These are phyloP conservation scores for Sporothrix protearum DNA, from an alignment of 2,329 filamentous ascomycete genomes.

Conservation along the genomic window DNA sequence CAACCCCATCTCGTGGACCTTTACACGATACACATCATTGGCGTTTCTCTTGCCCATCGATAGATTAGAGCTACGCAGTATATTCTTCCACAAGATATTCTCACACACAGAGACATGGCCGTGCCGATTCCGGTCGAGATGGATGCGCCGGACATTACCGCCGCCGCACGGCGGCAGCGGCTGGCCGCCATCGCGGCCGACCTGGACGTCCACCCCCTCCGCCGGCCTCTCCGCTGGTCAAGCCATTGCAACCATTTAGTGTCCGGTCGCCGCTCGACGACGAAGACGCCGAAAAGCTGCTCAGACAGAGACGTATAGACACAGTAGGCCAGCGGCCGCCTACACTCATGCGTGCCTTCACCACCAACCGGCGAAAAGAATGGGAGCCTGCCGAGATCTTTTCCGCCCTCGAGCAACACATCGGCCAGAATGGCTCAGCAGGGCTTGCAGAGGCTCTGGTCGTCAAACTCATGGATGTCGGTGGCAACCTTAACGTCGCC, in stretches of 20 bases:
- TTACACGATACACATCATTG: not conserved
- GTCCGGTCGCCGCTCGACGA: conserved; percentile 50
- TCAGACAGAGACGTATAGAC: conserved; percentile 44
- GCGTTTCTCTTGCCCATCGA: not conserved
- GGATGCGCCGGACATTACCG: conserved; percentile 24
- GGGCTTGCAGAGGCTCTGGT: conserved; percentile 57
- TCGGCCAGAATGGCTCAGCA: conserved; percentile 48
- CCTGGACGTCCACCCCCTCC: conserved; percentile 46
- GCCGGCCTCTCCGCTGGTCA: conserved; percentile 41
- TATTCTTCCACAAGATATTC: no score
- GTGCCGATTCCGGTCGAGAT: not conserved
- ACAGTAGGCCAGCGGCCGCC: conserved; percentile 26
- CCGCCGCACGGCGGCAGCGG: conserved; percentile 43
- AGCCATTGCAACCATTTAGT: conserved; percentile 39
- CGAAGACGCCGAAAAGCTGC: conserved; percentile 50
- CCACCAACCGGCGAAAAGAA: conserved; percentile 44
- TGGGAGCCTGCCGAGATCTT: conserved; percentile 54
- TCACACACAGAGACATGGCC: not conserved
- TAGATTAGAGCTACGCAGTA: not conserved
- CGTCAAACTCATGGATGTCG: conserved; percentile 46
- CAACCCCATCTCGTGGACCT: not conserved
- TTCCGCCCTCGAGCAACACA: conserved; percentile 48
- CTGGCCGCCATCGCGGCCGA: conserved; percentile 50
- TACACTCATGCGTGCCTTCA: conserved; percentile 42
- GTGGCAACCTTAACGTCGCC: conserved; percentile 50